These are phyloP conservation scores for Lachnellula cervina DNA, from an alignment of 2,329 filamentous ascomycete species.

Conservation along the genomic window DNA sequence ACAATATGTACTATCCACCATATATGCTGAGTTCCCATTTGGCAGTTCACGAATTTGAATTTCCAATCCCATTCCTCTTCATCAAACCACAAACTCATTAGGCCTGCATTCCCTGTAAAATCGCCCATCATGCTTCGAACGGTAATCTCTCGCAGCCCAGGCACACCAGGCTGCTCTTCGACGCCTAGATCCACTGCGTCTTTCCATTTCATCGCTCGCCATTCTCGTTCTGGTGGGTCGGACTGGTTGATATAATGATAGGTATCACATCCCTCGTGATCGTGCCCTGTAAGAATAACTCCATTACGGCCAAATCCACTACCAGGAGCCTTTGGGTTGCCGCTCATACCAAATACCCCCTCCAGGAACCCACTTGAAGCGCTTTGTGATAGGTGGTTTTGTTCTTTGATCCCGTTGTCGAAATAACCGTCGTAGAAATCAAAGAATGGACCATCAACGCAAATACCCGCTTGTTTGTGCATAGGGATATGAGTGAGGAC, in stretches of 20 bases:
- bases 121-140: conserved; percentile 98
- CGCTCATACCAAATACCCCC: conserved; percentile 75
- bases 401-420: conserved; percentile 73
- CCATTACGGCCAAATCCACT: conserved; percentile 65
- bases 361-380: conserved; percentile 74
- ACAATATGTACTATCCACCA: conserved; percentile 90
- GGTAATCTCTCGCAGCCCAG: conserved; percentile 80
- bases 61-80: conserved; percentile 67
- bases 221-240: conserved; percentile 20
- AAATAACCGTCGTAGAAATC: conserved; percentile 42
- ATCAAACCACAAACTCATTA: conserved; percentile 90
- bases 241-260: conserved; percentile 74
- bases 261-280: conserved; percentile 90
- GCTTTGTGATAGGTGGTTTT: conserved; percentile 78
- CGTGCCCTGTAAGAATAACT: conserved; percentile 85
- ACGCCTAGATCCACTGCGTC: conserved; percentile 41
- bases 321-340: conserved; percentile 52
- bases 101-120: conserved; percentile 84
- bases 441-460: conserved; percentile 15
- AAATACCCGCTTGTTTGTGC: conserved; percentile 60
- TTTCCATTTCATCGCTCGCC: conserved; percentile 43
- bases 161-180: conserved; percentile 39
- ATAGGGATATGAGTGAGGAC: conserved; percentile 90
- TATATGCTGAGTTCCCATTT: conserved; percentile 78
- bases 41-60: conserved; percentile 74